Base-by-base conservation (phyloP, 169 alveolate species). In the Cryptosporidium andersoni region DNA sequence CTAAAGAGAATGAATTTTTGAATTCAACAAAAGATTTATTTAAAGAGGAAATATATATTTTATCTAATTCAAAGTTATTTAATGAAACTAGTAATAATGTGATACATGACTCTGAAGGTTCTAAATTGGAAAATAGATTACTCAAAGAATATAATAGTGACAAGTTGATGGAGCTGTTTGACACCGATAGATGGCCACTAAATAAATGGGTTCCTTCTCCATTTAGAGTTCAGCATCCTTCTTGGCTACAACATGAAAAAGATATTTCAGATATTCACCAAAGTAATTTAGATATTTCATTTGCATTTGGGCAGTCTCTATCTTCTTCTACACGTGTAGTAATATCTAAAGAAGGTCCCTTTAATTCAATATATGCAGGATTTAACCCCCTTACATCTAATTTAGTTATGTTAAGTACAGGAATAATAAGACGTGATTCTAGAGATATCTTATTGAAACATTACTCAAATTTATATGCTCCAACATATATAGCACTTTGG, bases 151-250 rank as follows among this genome's bases (percentile, higher is more conserved):
- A 64, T 47, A 68, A 74, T 56, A 60, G 45, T 16, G 3, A 34
- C 40, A 74, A 74, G 43, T n/a, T 74, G 25, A 74, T 74, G 8
- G 43, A 9, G 16, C 43, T 42, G 67, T 74, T 74, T 56, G 85
- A 74, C 37, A 45, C 42, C 3, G 85, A 74, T 40, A 74, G 60
- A 11, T 74, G 85, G 85, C 85, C 85, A n/a, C 7, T 74, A 16
- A 74, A 74, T 60, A 74, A 74, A 43, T 74, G 85, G 85, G 85
- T 68, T 48, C 85, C 85, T 58, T 74, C 85, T 43, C 85, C 85
- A 9, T 62, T 74, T 12, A 74, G 85, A 11, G 85, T 74, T 4
- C 85, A 74, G 0, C 85, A 74, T 62, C 56, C 67, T 42, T 74
- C 85, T 6, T 49, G 62, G 45, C 55, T 58, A 34, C 55, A 48